These are phyloP conservation scores for Excoecaria agallocha DNA, from an alignment of 345 rosid species.

Conservation along the genomic window DNA sequence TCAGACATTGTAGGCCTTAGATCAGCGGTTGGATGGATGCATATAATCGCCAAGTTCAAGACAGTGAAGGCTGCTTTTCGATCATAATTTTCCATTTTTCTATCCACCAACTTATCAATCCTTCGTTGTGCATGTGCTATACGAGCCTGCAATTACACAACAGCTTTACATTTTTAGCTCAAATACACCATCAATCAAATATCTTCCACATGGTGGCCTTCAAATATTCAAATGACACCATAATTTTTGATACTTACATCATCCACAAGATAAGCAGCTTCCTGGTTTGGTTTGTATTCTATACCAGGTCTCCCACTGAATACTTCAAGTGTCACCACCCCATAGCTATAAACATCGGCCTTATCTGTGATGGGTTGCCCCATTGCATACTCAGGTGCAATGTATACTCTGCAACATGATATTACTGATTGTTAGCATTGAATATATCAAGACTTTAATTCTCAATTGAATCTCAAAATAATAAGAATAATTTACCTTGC, in stretches of 20 bases:
- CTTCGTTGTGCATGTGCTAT: background rate
- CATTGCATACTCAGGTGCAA: slow-evolving; percentile 25
- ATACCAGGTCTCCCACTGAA: slow-evolving; percentile 16
- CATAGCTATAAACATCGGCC: slow-evolving; percentile 24
- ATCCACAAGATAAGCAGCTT: slow-evolving; percentile 17
- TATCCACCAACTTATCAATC: slow-evolving; percentile 7
- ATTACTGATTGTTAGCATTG: background rate
- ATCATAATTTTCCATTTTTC: background rate
- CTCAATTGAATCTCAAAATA: background rate
- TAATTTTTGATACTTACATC: slow-evolving; percentile 2
- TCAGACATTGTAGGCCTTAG: slow-evolving; percentile 26
- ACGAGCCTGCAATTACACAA: slow-evolving; percentile 15
- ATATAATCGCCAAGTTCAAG: slow-evolving; percentile 14
- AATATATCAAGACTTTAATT: background rate
- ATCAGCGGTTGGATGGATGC: slow-evolving; percentile 16
- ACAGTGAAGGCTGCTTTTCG: background rate
- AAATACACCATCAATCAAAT: background rate
- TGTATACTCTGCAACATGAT: slow-evolving; percentile 11
- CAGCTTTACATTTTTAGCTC: background rate
- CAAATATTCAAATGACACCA: no score
- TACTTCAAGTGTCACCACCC: slow-evolving; percentile 24
- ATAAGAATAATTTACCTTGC: background rate
- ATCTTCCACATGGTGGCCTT: background rate
- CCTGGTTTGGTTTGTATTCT: background rate
- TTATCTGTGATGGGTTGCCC: slow-evolving; percentile 12